Conservation (phyloP, 495 filamentous ascomycete genomes). For the Xylaria acuta region DNA sequence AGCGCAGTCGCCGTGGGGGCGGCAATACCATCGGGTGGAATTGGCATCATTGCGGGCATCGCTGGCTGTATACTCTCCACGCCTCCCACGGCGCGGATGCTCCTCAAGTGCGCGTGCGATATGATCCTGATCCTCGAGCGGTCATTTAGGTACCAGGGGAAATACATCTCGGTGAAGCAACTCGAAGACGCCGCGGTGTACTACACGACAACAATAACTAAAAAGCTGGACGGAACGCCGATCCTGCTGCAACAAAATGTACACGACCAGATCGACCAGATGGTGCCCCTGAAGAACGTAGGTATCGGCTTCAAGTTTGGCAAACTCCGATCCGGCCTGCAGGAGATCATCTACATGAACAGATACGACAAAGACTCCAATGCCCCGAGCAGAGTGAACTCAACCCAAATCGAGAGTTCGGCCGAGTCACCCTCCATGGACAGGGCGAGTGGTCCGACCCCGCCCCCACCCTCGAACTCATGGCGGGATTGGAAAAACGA, state of each 20-base stretch:
- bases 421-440: not conserved
- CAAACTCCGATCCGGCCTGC: not conserved
- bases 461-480: not conserved
- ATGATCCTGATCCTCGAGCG: conserved; percentile 14
- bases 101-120: conserved; percentile 15
- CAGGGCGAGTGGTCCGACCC: not conserved
- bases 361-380: not conserved
- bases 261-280: not conserved
- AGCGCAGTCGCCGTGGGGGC: not conserved
- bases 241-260: not conserved
- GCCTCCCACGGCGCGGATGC: conserved; percentile 8
- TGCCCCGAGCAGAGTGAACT: not conserved
- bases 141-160: conserved; percentile 2
- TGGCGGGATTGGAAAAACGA: conserved; percentile 2
- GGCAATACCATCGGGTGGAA: not conserved
- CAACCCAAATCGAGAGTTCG: not conserved
- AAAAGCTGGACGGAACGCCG: not conserved
- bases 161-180: conserved; percentile 12
- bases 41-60: not conserved
- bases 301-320: conserved; percentile 7
- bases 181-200: conserved; percentile 9
- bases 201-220: conserved; percentile 6
- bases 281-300: not conserved
- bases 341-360: conserved; percentile 15
- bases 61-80: not conserved